Base-by-base conservation (phyloP, 1,284 basidiomycete species). In the Cystobasidium sp. region DNA sequence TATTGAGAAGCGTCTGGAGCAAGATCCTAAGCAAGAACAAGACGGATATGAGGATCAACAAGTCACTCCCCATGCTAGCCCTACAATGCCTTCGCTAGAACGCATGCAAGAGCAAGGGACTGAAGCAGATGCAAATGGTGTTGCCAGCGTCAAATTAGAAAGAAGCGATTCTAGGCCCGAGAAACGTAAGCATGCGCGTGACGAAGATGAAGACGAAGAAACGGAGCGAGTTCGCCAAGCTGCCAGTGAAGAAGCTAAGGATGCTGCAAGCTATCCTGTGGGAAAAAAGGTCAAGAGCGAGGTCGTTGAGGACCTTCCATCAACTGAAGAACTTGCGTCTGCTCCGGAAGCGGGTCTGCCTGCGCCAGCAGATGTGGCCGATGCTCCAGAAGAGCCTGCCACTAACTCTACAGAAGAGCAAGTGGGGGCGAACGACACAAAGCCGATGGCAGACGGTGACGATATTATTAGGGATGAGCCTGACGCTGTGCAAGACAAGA, bases 1-100 rank as follows among this genome's bases (percentile, higher is more conserved):
- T 91, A 84, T 91, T 91, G 84, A 83, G 82, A 90, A 91, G 43
- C 39, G 1, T 31, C 31, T 2, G 2, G 31, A 31, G 31, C 31
- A 31, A 31, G 31, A 31, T 5, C 5, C 31, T 18, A 37, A 37
- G 24, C 16, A 43, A 51, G 62, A 76, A 65, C 6, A 52, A 31
- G 69, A 72, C 43, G 67, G 61, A 7, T 53, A 75, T 10, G 53
- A 44, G 24, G 58, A 77, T 8, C 70, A 51, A 3, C 74, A 69
- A 2, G 69, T 74, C 46, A 65, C 74, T 41, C 63, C 64, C 22
- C 78, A 77, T 18, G 74, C 22, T 8, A 12, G 12, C 16, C n/a
- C n/a, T 18, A 20, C 14, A 12, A 31, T 18, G 53, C n/a, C 14
- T 24, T 20, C 53, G 8, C 16, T 18, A 20, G 18, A 18, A 37